phyloP scores from a whole-genome alignment of 805 yeast species.

The Starmera caribaea region DNA sequence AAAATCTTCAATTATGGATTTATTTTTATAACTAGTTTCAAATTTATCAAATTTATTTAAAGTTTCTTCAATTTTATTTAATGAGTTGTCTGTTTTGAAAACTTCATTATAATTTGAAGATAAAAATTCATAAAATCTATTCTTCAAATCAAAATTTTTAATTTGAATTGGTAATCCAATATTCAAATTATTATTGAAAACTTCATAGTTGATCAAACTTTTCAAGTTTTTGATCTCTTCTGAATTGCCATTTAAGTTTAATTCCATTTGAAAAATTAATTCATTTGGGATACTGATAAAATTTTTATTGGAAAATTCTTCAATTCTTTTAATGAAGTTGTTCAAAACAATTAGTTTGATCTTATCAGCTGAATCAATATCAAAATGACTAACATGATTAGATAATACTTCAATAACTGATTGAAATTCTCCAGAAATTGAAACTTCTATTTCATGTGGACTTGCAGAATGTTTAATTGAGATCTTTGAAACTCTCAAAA shows the following conservation, averaged over 20 bases:
- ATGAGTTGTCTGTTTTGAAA: too few species aligned
- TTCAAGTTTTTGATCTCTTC: not conserved
- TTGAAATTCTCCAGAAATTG: slow-evolving; percentile 11
- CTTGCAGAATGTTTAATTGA: slow-evolving; percentile 7
- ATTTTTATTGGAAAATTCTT: not conserved
- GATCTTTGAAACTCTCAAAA: slow-evolving; percentile 12
- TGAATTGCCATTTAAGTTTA: not conserved
- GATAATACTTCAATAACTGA: slow-evolving; percentile 8
- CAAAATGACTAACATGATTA: slow-evolving; percentile 2
- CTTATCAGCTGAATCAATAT: slow-evolving; percentile 3
- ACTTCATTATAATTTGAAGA: too few species aligned
- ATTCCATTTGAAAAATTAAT: slow-evolving; percentile 6
- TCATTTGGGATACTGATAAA: not conserved
- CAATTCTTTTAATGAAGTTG: slow-evolving; percentile 1
- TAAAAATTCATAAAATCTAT: too few species aligned
- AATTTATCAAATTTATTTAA: too few species aligned
- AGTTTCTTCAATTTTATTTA: too few species aligned
- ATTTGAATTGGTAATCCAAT: too few species aligned
- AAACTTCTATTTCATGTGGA: slow-evolving; percentile 7
- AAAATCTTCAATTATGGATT: too few species aligned
- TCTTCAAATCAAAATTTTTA: too few species aligned
- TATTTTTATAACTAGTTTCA: too few species aligned
- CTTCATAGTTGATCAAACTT: too few species aligned
- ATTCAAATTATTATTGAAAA: too few species aligned
- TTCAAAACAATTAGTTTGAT: slow-evolving; percentile 7